Conservation (phyloP, 2,329 filamentous ascomycete species). For the Amylocarpus encephaloides region DNA sequence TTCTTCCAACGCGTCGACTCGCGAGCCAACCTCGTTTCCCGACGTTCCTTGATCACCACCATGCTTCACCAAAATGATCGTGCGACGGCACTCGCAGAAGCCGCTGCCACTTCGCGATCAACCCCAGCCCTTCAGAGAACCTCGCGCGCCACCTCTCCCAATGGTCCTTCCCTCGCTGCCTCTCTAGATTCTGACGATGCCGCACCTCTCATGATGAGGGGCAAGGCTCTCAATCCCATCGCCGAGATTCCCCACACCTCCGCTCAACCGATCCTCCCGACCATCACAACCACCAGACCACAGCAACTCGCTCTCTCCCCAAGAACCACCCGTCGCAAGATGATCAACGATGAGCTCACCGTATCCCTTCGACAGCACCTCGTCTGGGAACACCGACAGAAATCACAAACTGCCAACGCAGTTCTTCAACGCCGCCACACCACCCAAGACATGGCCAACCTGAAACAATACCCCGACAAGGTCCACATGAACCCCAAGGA, state of each 20-base stretch:
- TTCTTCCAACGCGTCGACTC: slow-evolving; percentile 91
- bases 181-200: slow-evolving; percentile 36
- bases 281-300: slow-evolving; percentile 49
- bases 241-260: slow-evolving; percentile 50
- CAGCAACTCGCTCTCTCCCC: slow-evolving; percentile 79
- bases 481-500: slow-evolving; percentile 50
- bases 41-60: slow-evolving; percentile 81
- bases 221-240: slow-evolving; percentile 24
- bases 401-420: slow-evolving; percentile 80
- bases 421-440: slow-evolving; percentile 87
- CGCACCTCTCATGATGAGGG: slow-evolving; percentile 50
- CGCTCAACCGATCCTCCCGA: slow-evolving; percentile 73
- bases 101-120: slow-evolving; percentile 46
- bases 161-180: slow-evolving; percentile 55
- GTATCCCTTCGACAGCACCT: slow-evolving; percentile 88
- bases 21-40: slow-evolving; percentile 73
- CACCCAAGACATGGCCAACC: slow-evolving; percentile 81
- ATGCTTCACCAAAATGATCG: slow-evolving; percentile 79
- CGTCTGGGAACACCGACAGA: slow-evolving; percentile 92
- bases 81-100: slow-evolving; percentile 60
- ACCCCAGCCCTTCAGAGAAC: slow-evolving; percentile 45
- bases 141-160: slow-evolving; percentile 62
- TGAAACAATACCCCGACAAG: slow-evolving; percentile 73
- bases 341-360: slow-evolving; percentile 91
- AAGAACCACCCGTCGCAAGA: slow-evolving; percentile 85